Evolutionary conservation across 2,329 filamentous ascomycete genomes (phyloP), one percentile per base, ranked within the genome.

Genomic region (Colletotrichum neosansevieriae): DNA sequence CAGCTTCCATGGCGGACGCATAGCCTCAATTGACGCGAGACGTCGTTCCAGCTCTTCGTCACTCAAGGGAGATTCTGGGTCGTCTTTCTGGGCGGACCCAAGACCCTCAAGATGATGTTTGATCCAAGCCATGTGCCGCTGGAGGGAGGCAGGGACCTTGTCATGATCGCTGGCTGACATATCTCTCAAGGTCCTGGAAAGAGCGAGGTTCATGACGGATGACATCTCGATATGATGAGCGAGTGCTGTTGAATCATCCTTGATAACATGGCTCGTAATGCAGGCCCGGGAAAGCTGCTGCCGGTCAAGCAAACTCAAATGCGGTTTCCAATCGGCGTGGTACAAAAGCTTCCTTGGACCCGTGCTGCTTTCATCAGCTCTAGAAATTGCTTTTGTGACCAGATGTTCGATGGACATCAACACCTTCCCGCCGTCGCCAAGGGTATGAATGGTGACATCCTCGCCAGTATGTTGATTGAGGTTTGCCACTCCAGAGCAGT

Each of bases 261-360:
- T 71, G 3, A 67, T 42, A 32, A 72, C 71, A 1, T 45, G 60
- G 36, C 75, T 54, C 6, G 71, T 72, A 12, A 71, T 50, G 56
- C 76, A 79, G 1, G 67, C 57, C 2, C 51, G 45, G 6, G 50
- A 58, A 9, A 81, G 70, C 63, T 79, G 73, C 45, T 74, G 29
- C 10, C 72, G 71, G 15, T 71, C 67, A 13, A 81, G 71, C n/a
- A 80, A 47, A 71, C 77, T 78, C 19, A 81, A 71, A 58, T 81
- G 77, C 0, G 79, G 79, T 66, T 78, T 78, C 79, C 79, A 81
- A 29, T 78, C 75, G 36, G 80, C 67, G 6, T 69, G 73, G 54
- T 81, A 74, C 10, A 81, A 65, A 47, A 81, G 63, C 50, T 76
- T 78, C 59, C 73, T 73, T 1, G 49, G 0, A 2, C 15, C 7